A percentile compares a stretch with the other conserved stretches of the same genome.
Evolutionary conservation across 257 asterid species (phyloP).

Genomic region (Solanum sejunctum): DNA sequence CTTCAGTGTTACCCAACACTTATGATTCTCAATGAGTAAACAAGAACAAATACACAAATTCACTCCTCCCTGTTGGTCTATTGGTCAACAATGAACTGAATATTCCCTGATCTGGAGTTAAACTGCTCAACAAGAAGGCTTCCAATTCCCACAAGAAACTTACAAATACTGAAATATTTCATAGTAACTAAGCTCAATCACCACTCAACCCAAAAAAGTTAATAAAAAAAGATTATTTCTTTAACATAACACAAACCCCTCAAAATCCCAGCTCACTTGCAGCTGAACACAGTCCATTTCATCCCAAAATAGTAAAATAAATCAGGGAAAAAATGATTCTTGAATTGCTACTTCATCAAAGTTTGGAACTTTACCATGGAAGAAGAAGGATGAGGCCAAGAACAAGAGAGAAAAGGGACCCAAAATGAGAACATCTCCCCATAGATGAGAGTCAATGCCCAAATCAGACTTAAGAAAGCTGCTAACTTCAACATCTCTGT

Average conservation of each 20-base stretch:
- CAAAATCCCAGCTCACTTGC: background rate
- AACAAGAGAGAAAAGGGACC: conserved; percentile 60
- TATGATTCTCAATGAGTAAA: background rate
- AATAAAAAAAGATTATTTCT: background rate
- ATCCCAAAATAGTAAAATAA: background rate
- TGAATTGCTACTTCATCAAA: background rate
- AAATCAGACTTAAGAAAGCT: conserved; percentile 36
- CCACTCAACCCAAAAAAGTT: background rate
- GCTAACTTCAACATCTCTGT: conserved; percentile 39
- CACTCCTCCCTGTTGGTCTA: no score
- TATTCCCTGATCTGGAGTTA: background rate
- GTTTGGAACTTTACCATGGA: conserved; percentile 1
- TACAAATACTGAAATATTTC: background rate
- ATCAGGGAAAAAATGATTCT: background rate
- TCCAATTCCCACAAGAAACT: background rate
- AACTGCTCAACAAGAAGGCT: background rate
- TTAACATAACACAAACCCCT: background rate
- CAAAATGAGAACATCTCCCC: conserved; percentile 91
- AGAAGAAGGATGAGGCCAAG: conserved; percentile 63
- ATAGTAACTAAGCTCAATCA: background rate
- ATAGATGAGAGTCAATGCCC: conserved; percentile 69
- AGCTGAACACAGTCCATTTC: background rate
- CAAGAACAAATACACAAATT: background rate
- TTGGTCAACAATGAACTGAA: background rate
- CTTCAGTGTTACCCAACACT: background rate